Conservation (phyloP, 2,329 filamentous ascomycete genomes). For the Paramyrothecium roridum region DNA sequence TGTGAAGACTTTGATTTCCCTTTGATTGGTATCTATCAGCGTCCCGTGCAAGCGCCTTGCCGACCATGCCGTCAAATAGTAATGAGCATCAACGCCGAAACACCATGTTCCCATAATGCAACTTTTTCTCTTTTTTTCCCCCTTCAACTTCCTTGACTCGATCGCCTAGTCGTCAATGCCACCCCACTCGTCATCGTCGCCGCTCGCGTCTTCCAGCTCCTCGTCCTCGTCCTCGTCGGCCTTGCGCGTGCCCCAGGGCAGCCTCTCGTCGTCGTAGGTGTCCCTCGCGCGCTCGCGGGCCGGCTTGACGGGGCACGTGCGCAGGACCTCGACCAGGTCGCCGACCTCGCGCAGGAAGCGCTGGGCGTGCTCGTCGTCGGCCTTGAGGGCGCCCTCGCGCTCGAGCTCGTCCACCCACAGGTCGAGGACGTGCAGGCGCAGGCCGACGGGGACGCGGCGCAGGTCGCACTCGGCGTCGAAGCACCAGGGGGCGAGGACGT, state of each 20-base stretch:
- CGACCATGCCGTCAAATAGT: constrained; percentile 7
- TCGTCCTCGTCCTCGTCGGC: constrained; percentile 33
- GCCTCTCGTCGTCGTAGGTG: constrained; percentile 68
- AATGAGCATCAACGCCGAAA: constrained; percentile 10
- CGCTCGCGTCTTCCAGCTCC: constrained; percentile 25
- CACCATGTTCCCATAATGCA: constrained; percentile 11
- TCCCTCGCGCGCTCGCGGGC: constrained; percentile 69
- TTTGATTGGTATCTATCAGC: neutral
- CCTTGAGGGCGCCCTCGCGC: constrained; percentile 55
- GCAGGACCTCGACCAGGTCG: constrained; percentile 53
- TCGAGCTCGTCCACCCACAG: constrained; percentile 90
- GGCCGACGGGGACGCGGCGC: constrained; percentile 70
- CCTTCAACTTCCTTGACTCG: neutral
- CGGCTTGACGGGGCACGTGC: constrained; percentile 63
- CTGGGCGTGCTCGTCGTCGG: constrained; percentile 31
- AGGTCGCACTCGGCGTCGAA: constrained; percentile 35
- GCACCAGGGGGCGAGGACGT: constrained; percentile 23
- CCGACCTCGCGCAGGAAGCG: constrained; percentile 53
- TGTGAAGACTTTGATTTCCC: neutral
- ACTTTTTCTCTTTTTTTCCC: constrained; percentile 6
- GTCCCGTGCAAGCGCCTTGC: constrained; percentile 5
- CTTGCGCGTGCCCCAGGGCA: constrained; percentile 52
- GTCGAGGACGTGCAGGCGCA: constrained; percentile 85
- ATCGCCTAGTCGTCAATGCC: constrained; percentile 61
- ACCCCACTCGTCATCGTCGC: constrained; percentile 53